These are phyloP conservation scores for Lentinula novae-zelandiae DNA, from an alignment of 1,284 basidiomycete species.

Conservation along the genomic window DNA sequence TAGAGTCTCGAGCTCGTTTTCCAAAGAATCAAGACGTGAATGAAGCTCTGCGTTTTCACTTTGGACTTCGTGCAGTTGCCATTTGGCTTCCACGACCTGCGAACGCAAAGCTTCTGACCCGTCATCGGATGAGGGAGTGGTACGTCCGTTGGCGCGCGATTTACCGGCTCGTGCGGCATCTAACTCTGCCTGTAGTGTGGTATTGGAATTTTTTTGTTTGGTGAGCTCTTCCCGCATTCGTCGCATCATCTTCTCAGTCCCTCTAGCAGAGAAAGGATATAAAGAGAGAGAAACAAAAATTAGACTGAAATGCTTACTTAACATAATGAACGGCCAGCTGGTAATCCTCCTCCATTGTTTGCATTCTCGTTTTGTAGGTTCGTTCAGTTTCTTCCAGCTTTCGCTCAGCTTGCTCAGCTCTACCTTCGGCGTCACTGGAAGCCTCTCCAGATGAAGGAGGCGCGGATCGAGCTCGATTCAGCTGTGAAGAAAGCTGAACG, in stretches of 20 bases:
- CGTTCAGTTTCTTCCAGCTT: conserved; percentile 79
- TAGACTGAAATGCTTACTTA: conserved; percentile 55
- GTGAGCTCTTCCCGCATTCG: conserved; percentile 93
- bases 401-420: conserved; percentile 64
- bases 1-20: conserved; percentile 69
- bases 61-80: conserved; percentile 66
- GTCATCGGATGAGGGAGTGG: conserved; percentile 73
- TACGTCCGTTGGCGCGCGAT: conserved; percentile 71
- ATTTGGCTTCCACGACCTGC: conserved; percentile 69
- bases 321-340: conserved; percentile 90
- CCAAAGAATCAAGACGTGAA: conserved; percentile 68
- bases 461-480: conserved; percentile 58
- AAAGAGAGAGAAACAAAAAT: conserved; percentile 15
- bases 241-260: conserved; percentile 98
- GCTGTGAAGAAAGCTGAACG: conserved; percentile 56
- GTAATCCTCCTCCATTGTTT: conserved; percentile 93
- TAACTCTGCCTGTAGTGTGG: conserved; percentile 76
- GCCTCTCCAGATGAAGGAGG: conserved; percentile 42
- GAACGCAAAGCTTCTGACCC: conserved; percentile 60
- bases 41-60: conserved; percentile 76
- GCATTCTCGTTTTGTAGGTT: conserved; percentile 69
- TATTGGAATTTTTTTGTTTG: conserved; percentile 83
- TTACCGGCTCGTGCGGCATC: conserved; percentile 62
- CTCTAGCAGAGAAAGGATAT: conserved; percentile 49
- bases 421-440: conserved; percentile 46